Conservation (phyloP, 768 basidiomycete genomes). For the Ramaria sp. region DNA sequence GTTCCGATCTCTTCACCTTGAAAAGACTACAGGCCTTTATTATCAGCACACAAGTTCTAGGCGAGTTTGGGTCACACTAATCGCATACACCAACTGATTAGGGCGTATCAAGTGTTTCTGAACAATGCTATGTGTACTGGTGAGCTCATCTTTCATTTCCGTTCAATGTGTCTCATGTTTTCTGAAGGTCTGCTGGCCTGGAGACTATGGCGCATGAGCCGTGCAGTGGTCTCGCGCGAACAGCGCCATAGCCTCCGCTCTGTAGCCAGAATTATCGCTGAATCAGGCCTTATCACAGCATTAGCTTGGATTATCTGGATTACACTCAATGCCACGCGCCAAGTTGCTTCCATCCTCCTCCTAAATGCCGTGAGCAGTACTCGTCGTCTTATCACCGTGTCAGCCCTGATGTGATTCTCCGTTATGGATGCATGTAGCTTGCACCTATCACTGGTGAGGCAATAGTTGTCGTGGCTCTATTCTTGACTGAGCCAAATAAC, state of each 20-base stretch:
- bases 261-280: background rate
- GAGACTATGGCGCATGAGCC: conserved; percentile 4
- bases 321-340: background rate
- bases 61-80: background rate
- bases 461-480: background rate
- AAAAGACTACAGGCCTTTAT: background rate
- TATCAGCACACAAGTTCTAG: background rate
- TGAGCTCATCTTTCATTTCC: background rate
- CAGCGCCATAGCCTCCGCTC: background rate
- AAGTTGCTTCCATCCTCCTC: background rate
- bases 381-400: too few relatives aligned
- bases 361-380: background rate
- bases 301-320: background rate
- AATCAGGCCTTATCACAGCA: background rate
- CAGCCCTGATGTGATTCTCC: too few relatives aligned
- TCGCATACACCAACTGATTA: too few relatives aligned
- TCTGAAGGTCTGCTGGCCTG: background rate
- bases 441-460: background rate
- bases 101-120: background rate
- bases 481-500: background rate
- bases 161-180: background rate
- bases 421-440: background rate
- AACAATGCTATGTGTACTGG: background rate
- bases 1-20: background rate
- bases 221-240: background rate